These are phyloP conservation scores for Aureobasidium sp. DNA, from an alignment of 2,329 filamentous ascomycete species.

Conservation along the genomic window DNA sequence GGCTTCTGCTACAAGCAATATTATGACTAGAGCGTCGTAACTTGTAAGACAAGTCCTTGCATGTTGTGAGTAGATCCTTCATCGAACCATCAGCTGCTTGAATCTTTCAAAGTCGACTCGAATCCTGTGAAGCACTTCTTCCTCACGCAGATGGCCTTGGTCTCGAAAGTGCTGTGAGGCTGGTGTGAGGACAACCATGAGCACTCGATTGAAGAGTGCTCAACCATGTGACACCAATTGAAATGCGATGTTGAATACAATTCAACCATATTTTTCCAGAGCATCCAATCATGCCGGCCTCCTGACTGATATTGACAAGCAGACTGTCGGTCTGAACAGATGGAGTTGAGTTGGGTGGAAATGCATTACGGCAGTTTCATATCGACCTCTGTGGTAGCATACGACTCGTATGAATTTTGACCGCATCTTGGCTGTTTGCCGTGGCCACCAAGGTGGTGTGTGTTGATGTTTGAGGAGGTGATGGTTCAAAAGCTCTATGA, in stretches of 20 bases:
- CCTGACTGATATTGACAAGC: not conserved
- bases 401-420: not conserved
- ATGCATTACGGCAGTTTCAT: not conserved
- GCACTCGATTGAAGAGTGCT: not conserved
- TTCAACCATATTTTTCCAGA: not conserved
- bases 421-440: too few relatives aligned
- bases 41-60: not conserved
- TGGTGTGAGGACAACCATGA: too few relatives aligned
- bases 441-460: too few relatives aligned
- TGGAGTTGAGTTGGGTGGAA: not conserved
- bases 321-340: not conserved
- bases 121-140: too few relatives aligned
- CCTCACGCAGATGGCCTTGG: too few relatives aligned
- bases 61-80: not conserved
- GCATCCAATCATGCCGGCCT: not conserved
- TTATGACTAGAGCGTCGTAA: too few relatives aligned
- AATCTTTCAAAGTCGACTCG: not conserved
- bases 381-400: not conserved
- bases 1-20: not conserved
- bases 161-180: too few relatives aligned
- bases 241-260: not conserved
- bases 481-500: not conserved
- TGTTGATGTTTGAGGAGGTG: not conserved
- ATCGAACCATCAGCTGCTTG: not conserved
- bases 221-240: not conserved